phyloP scores from a whole-genome alignment of 345 rosid genomes.

The Litchi chinensis region DNA sequence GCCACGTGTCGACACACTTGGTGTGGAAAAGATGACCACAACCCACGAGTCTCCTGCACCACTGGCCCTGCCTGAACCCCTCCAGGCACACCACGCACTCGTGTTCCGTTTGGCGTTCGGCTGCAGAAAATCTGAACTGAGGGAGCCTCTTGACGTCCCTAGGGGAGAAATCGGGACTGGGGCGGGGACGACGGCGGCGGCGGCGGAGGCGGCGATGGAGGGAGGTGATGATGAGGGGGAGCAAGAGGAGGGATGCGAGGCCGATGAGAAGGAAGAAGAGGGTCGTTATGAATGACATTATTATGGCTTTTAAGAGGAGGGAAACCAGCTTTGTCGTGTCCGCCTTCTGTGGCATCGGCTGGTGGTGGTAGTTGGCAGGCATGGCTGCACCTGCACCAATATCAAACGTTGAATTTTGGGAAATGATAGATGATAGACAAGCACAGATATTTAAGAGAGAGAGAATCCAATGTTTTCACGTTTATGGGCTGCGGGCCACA shows the following conservation, averaged over 20 bases:
- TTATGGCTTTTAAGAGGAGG: slow-evolving; percentile 55
- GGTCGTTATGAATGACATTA: slow-evolving; percentile 67
- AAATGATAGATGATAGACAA: background rate
- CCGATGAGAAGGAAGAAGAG: slow-evolving; percentile 57
- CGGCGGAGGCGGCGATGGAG: slow-evolving; percentile 55
- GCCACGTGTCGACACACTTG: slow-evolving; percentile 83
- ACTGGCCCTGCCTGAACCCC: slow-evolving; percentile 68
- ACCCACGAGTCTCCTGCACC: slow-evolving; percentile 69
- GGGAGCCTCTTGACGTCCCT: slow-evolving; percentile 63
- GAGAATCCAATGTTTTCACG: background rate
- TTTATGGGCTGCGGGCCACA: background rate
- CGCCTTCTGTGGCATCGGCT: slow-evolving; percentile 44
- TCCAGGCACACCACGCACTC: slow-evolving; percentile 84
- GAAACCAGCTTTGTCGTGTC: slow-evolving; percentile 51
- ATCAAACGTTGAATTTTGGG: background rate
- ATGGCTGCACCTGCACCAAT: slow-evolving; percentile 4
- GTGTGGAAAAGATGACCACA: slow-evolving; percentile 86
- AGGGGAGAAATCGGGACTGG: slow-evolving; percentile 32
- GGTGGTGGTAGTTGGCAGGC: slow-evolving; percentile 24
- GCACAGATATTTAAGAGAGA: background rate
- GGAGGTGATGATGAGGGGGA: slow-evolving; percentile 56
- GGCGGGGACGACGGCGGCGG: slow-evolving; percentile 35
- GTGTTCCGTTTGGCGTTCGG: slow-evolving; percentile 25
- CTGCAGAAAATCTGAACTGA: slow-evolving; percentile 48
- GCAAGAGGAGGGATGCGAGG: slow-evolving; percentile 43